phyloP scores from a whole-genome alignment of 768 basidiomycete genomes.

The Glaciozyma martinii region DNA sequence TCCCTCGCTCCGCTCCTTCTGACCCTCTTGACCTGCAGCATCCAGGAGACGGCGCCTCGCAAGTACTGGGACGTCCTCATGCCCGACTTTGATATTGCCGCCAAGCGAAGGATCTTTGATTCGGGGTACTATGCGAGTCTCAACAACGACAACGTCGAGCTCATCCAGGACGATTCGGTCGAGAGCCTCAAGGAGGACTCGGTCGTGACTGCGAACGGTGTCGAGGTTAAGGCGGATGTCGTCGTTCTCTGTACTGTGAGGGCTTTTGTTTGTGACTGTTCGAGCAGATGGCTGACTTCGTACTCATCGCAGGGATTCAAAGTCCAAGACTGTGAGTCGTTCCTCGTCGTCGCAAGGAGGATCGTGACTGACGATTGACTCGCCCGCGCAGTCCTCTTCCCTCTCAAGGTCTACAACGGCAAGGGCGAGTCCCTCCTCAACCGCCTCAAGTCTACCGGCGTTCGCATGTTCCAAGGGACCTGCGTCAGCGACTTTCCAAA shows the following conservation, averaged over 20 bases:
- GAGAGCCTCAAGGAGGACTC: slow-evolving; percentile 11
- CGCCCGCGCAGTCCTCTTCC: slow-evolving; percentile 16
- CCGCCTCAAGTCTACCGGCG: no score
- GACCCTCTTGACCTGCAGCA: neutral
- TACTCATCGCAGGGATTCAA: slow-evolving; percentile 15
- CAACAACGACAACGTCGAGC: slow-evolving; percentile 22
- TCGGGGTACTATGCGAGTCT: slow-evolving; percentile 27
- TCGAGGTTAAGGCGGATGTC: slow-evolving; percentile 30
- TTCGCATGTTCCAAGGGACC: slow-evolving; percentile 6
- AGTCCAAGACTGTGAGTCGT: slow-evolving; percentile 20
- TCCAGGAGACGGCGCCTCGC: slow-evolving; percentile 20
- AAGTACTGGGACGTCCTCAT: slow-evolving; percentile 32
- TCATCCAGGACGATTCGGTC: slow-evolving; percentile 28
- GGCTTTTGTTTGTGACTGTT: no score
- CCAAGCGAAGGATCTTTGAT: slow-evolving; percentile 36
- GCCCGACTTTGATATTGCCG: slow-evolving; percentile 31
- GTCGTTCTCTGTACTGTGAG: slow-evolving; percentile 31
- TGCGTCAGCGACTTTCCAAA: slow-evolving; percentile 20
- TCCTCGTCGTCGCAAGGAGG: no score
- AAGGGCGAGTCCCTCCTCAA: no score
- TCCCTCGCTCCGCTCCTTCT: neutral
- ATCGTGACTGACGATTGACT: no score
- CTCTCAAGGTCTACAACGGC: slow-evolving; percentile 20
- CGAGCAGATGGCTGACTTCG: no score
- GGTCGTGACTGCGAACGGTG: slow-evolving; percentile 26